Base-by-base conservation (phyloP, 1,284 basidiomycete species). In the Filobasidium uniguttulatum region DNA sequence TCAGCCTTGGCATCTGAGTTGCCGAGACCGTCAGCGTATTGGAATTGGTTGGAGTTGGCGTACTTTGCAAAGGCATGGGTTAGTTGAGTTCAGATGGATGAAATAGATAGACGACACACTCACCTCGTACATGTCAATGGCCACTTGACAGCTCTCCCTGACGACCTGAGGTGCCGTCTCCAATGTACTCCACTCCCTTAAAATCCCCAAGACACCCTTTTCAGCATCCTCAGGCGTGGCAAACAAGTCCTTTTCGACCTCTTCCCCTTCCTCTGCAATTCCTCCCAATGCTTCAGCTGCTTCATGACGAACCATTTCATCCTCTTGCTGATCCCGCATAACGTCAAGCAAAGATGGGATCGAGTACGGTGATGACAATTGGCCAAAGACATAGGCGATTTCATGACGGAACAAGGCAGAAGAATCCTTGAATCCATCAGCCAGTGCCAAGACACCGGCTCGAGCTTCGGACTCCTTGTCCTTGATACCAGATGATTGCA, bases 251-350 rank as follows among this genome's bases (percentile, higher is more conserved):
- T 26, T 45, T 59, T 44, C 40, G 12, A 38, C 59, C 28, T 63
- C 62, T 45, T 65, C 68, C 8, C 64, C 64, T 1, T 89, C 86
- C 2, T 86, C 89, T 1, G 85, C 89, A 47, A 99, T 96, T 3
- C 91, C 89, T 19, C 94, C 94, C 0, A 98, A 77, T 2, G 94
- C 94, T 69, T 99, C 94, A 5, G 94, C 94, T 19, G 93, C 94
- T 70, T 99, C 94, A 62, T 99, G 94, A 22, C 94, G 80, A 4
- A 99, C 94, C 94, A 99, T 98, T 53, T 94, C 89, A 43, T 84
- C 83, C 69, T 98, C 94, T 1, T 70, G 64, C 0, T 64, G 54
- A 57, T 93, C 74, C 55, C 79, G 72, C 8, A 99, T 75, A 15
- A 94, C 86, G 33, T 76, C 68, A 35, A 97, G 66, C 23, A 99